Evolutionary conservation across 2,329 filamentous ascomycete species (phyloP), one percentile per base, ranked within the genome.

Genomic region (Beauveria rudraprayagi): DNA sequence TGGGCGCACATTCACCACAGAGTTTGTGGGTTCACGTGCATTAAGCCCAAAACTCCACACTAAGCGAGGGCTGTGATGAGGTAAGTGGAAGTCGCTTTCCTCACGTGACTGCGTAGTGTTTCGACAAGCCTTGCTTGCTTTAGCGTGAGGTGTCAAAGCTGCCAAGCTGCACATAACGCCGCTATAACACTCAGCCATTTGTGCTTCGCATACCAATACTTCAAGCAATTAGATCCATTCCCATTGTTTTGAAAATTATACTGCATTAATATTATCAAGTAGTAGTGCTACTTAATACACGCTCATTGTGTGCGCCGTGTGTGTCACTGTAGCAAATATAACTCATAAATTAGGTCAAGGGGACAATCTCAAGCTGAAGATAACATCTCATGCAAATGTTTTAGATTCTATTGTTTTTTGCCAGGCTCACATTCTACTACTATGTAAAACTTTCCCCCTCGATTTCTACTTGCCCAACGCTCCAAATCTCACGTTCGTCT

Each of bases 401-500:
- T 17, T 10, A 6, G 30, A 50, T 44, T 52, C 37, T 22, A n/a
- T 43, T 52, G 17, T 34, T 40, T 37, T 46, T 22, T 37, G 17
- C 30, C 37, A 22, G 46, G 48, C 17, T 14, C 9, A 41, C 34
- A 14, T 50, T 17, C n/a, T 44, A 34, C 30, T 24, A 44, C 50
- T 76, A 77, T 51, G 74, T 72, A 70, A 82, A 81, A 7, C 77
- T 72, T 62, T 91, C 89, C 9, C 83, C 88, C 52, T 77, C 78
- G 14, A 92, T 77, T 71, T 97, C 93, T 55, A 96, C 86, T 75
- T 89, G 92, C 6, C 94, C 94, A 55, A 99, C 89, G 72, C 90
- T 94, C 92, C 92, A 96, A 64, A 99, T 87, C 78, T 99, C 94
- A 74, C 85, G 88, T 78, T 97, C 91, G 75, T 99, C 94, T 70